Evolutionary conservation across 164 flowering plant species (phyloP).

Genomic region (Vitis labrusca): DNA sequence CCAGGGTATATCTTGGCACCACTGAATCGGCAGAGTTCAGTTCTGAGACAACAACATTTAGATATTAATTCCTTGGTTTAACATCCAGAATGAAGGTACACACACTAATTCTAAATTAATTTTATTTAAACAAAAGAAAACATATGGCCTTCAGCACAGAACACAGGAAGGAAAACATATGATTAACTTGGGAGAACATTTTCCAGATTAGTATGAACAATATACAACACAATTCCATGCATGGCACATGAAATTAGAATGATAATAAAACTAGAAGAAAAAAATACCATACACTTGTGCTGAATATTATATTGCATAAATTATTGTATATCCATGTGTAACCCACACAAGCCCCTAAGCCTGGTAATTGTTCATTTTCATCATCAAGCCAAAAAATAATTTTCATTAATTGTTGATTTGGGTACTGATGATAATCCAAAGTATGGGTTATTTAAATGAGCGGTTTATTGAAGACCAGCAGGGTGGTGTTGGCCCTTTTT

Average conservation of each 20-base stretch:
- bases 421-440: too few relatives aligned
- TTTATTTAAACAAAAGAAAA: not conserved
- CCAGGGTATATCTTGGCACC: conserved; percentile 60
- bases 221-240: not conserved
- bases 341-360: not conserved
- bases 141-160: not conserved
- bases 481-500: too few relatives aligned
- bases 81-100: not conserved
- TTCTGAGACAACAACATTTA: conserved; percentile 24
- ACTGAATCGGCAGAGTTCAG: conserved; percentile 59
- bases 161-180: not conserved
- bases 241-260: not conserved
- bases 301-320: not conserved
- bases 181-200: not conserved
- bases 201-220: not conserved
- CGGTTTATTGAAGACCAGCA: too few relatives aligned
- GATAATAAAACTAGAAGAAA: not conserved
- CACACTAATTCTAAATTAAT: not conserved
- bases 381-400: too few relatives aligned
- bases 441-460: too few relatives aligned
- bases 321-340: not conserved
- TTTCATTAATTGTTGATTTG: too few relatives aligned
- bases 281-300: not conserved
- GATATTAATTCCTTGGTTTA: not conserved
- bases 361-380: too few relatives aligned